Percentiles rank a stretch among this genome's conserved stretches.
phyloP scores from a whole-genome alignment of 2,329 filamentous ascomycete genomes.

The Alternaria tenuissima region DNA sequence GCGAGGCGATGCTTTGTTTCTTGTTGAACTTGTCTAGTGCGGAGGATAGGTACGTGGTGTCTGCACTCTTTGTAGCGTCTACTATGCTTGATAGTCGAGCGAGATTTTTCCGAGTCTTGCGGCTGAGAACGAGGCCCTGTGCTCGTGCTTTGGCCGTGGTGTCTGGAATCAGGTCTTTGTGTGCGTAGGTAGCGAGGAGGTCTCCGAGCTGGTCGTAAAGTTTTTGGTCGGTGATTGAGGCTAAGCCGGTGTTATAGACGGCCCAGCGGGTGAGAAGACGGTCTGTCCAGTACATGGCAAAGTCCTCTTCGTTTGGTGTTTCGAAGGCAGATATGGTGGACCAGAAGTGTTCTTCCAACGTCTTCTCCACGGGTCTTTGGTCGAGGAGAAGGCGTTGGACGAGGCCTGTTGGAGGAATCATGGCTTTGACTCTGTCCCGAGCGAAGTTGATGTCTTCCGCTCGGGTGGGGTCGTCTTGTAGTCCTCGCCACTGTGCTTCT shows the following conservation, averaged over 20 bases:
- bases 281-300: conserved; percentile 46
- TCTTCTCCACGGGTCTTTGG: conserved; percentile 30
- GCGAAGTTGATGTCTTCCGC: conserved; percentile 35
- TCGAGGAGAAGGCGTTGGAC: conserved; percentile 26
- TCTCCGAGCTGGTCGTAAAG: conserved; percentile 46
- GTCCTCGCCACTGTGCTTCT: conserved; percentile 31
- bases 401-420: conserved; percentile 12
- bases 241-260: conserved; percentile 39
- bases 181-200: conserved; percentile 39
- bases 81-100: conserved; percentile 38
- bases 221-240: conserved; percentile 38
- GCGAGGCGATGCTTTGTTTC: conserved; percentile 40
- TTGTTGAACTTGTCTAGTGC: conserved; percentile 44
- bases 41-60: conserved; percentile 16
- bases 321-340: conserved; percentile 37
- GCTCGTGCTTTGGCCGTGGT: conserved; percentile 40
- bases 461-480: conserved; percentile 23
- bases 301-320: conserved; percentile 37
- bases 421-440: conserved; percentile 23
- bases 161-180: conserved; percentile 47
- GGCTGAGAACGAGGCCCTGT: conserved; percentile 42
- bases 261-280: conserved; percentile 36
- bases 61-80: conserved; percentile 19
- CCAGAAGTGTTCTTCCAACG: conserved; percentile 37
- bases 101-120: conserved; percentile 43